Conservation (phyloP, 768 basidiomycete species). For the Piloderma croceum region DNA sequence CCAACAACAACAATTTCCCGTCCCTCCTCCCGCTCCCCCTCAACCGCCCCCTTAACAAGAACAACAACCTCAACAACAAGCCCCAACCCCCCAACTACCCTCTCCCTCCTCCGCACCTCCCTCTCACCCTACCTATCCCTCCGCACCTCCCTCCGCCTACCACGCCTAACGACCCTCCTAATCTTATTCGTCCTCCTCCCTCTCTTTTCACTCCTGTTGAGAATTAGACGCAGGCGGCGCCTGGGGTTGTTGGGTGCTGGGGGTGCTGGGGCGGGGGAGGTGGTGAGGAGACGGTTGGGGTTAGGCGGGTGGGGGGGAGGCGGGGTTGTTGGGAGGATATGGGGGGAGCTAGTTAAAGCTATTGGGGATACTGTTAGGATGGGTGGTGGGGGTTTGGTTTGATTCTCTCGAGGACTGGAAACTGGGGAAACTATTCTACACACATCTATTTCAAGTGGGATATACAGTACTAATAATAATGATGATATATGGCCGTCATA, state of each 20-base stretch:
- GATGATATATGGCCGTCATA: no score
- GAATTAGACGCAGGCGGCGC: conserved; percentile 40
- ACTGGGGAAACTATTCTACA: no score
- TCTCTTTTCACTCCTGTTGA: conserved; percentile 42
- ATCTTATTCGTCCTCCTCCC: conserved; percentile 38
- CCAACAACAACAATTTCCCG: conserved; percentile 32
- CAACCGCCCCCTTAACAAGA: conserved; percentile 4
- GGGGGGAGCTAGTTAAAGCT: conserved; percentile 47
- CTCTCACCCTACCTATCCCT: conserved; percentile 48
- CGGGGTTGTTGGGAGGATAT: conserved; percentile 35
- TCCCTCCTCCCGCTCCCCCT: not conserved
- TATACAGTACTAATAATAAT: no score
- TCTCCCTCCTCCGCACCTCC: conserved; percentile 44
- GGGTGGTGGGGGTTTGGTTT: conserved; percentile 73
- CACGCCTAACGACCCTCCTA: conserved; percentile 43
- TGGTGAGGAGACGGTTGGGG: conserved; percentile 51
- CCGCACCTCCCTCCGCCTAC: conserved; percentile 38
- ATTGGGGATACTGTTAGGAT: conserved; percentile 66
- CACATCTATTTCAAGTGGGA: no score
- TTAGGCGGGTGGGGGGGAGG: conserved; percentile 33
- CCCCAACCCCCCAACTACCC: conserved; percentile 11
- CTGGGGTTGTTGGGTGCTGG: conserved; percentile 10
- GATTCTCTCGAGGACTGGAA: no score
- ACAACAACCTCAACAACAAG: conserved; percentile 14
- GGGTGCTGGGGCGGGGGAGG: conserved; percentile 42